Evolutionary conservation across 495 filamentous ascomycete species (phyloP), one percentile per base, ranked within the genome.

Genomic region (Neurospora sp.): DNA sequence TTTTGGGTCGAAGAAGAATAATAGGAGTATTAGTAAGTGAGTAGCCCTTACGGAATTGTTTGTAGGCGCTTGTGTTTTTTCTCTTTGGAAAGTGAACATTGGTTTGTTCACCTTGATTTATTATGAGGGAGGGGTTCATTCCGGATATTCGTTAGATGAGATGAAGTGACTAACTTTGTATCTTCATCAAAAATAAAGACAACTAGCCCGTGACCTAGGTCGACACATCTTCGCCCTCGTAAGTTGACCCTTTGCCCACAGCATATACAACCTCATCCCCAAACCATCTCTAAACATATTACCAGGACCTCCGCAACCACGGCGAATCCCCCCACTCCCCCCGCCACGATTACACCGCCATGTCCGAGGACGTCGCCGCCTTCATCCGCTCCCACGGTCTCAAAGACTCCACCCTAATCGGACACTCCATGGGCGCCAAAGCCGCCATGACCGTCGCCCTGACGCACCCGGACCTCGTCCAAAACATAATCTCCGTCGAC

Each of bases 391-490:
- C 92, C 71, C 92, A 96, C 81, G 86, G 86, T 3, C 85, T 98
- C 39, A 84, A 87, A 42, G 84, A 91, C 37, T 84, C 89, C 3
- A 92, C 92, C 0, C 83, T 99, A 7, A 94, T 99, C 77, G 96
- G 96, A 0, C 96, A 99, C 83, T 97, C 94, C 1, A 99, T 99
- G 95, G 96, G 96, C 70, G 96, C 96, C 43, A 99, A 99, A 86
- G 90, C 91, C 4, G 95, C 93, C 71, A 97, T 98, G 95, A 87
- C 92, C 0, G 86, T 98, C 40, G 92, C 94, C 39, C 88, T 99
- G 19, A 84, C 86, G 37, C 82, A 87, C 0, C 92, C 93, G 0
- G 80, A 87, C 15, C 83, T 90, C 0, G 84, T 97, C 42, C 85
- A 85, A 2, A 88, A 88, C 76, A 78, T 99, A 36, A 86, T 99